Evolutionary conservation across 2,329 filamentous ascomycete species (phyloP).

Genomic region (Knufia petricola): DNA sequence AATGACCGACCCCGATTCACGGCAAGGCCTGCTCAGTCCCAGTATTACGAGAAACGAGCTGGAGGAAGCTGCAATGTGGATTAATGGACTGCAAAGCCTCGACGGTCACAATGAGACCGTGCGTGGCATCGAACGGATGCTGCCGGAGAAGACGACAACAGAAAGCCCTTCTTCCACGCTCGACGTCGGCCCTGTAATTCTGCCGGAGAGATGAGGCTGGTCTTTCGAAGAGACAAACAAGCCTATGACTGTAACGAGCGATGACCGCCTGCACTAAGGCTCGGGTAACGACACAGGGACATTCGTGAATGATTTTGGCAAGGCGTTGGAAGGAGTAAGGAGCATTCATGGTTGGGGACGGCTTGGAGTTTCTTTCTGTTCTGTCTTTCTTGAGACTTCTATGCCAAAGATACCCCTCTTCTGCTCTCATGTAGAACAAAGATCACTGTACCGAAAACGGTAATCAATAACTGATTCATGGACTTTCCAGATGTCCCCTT

Average conservation of each 20-base stretch:
- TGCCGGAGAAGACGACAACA: background rate
- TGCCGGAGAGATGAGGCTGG: background rate
- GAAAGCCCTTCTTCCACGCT: background rate
- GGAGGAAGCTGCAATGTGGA: conserved; percentile 14
- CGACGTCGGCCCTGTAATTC: background rate
- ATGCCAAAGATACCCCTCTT: background rate
- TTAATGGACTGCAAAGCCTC: background rate
- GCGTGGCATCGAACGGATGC: background rate
- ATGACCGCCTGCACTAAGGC: background rate
- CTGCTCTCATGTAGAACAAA: background rate
- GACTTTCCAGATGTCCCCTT: too few relatives aligned
- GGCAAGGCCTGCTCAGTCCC: conserved; percentile 20
- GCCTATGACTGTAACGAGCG: background rate
- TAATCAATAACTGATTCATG: too few relatives aligned
- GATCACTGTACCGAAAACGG: background rate
- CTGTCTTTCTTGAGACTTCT: background rate
- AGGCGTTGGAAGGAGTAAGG: background rate
- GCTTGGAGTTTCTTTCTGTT: background rate
- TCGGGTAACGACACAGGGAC: background rate
- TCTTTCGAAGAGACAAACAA: background rate
- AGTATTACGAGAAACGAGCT: conserved; percentile 14
- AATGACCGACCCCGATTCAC: conserved; percentile 2
- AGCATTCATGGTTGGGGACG: background rate
- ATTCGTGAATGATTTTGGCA: background rate
- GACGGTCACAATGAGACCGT: background rate